Evolutionary conservation across 176 grass and related monocot genomes (phyloP).

Genomic region (Triticum urartu): DNA sequence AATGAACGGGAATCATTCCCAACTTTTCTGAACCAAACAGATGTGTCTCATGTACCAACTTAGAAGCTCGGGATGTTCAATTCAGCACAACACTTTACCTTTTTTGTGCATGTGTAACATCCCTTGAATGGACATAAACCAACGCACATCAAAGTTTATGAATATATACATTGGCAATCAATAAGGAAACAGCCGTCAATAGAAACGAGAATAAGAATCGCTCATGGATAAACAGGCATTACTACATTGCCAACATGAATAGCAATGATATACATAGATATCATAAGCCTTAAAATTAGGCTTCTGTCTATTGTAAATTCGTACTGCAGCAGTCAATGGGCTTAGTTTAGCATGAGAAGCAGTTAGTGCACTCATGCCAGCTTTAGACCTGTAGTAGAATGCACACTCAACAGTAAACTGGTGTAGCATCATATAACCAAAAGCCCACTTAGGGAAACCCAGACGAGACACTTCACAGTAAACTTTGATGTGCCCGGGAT

Average conservation of each 20-base stretch:
- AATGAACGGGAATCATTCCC: not conserved
- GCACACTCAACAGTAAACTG: conserved; percentile 15
- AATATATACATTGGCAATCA: not conserved
- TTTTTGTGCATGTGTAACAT: not conserved
- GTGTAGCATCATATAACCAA: not conserved
- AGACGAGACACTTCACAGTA: not conserved
- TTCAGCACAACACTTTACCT: not conserved
- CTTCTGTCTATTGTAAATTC: conserved; percentile 1
- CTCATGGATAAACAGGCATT: not conserved
- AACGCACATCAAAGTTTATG: not conserved
- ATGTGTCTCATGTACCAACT: not conserved
- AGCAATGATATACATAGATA: not conserved
- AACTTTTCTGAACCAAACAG: not conserved
- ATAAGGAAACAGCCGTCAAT: not conserved
- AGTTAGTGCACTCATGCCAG: not conserved
- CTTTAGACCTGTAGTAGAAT: not conserved
- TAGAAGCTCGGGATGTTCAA: not conserved
- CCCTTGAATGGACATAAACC: not conserved
- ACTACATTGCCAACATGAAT: conserved; percentile 13
- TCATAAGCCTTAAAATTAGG: not conserved
- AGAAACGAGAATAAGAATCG: conserved; percentile 1
- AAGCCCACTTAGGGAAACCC: not conserved
- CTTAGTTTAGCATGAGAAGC: conserved; percentile 14
- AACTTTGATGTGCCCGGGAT: not conserved
- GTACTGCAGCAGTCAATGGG: not conserved